phyloP scores from a whole-genome alignment of 140 eudicot genomes.

The Ambrosia hybrid region DNA sequence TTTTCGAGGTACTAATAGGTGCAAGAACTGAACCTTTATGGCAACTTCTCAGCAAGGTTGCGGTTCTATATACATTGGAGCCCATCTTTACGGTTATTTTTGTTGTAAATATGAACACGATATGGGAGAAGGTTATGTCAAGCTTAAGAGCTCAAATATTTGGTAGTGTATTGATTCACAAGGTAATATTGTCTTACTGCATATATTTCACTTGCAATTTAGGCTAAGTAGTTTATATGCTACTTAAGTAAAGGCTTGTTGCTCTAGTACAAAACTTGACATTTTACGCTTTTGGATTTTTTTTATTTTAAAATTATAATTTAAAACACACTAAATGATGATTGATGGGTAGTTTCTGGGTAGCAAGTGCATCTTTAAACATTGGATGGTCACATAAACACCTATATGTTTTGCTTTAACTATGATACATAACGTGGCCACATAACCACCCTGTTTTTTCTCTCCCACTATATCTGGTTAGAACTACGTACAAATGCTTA shows the following conservation, averaged over 20 bases:
- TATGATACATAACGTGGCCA: too few species aligned
- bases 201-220: not conserved
- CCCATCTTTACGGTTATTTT: conserved; percentile 79
- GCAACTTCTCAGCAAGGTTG: conserved; percentile 70
- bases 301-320: too few species aligned
- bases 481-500: not conserved
- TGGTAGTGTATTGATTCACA: conserved; percentile 77
- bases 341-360: too few species aligned
- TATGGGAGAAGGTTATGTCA: conserved; percentile 99
- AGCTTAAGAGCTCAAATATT: conserved; percentile 93
- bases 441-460: not conserved
- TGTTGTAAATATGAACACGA: conserved; percentile 80
- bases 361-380: not conserved
- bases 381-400: not conserved
- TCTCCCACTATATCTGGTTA: not conserved
- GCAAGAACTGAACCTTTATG: conserved; percentile 76
- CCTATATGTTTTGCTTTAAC: too few species aligned
- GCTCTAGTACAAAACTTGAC: not conserved
- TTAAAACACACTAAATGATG: too few species aligned
- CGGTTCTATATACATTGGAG: conserved; percentile 70
- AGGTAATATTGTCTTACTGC: conserved; percentile 46
- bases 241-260: not conserved
- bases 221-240: conserved; percentile 2
- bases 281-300: too few species aligned
- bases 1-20: conserved; percentile 88